Evolutionary conservation across 768 basidiomycete species (phyloP).

Genomic region (Mrakia gelida): DNA sequence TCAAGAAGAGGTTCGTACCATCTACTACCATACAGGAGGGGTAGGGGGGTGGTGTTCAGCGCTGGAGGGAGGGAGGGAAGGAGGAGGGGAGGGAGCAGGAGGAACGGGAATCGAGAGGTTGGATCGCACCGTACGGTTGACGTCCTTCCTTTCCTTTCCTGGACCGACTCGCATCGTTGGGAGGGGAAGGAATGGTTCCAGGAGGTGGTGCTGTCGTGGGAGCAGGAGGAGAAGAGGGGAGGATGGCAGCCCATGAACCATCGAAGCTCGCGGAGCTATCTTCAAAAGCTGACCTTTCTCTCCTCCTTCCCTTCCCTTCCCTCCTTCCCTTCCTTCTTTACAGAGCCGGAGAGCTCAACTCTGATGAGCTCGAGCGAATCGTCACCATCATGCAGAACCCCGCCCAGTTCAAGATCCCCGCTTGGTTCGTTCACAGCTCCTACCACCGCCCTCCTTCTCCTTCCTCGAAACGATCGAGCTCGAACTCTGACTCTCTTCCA

Average conservation of each 20-base stretch:
- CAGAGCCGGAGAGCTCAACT: constrained; percentile 98
- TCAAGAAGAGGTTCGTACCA: constrained; percentile 83
- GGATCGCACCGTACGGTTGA: constrained; percentile 6
- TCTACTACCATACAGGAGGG: not conserved
- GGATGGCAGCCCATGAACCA: not conserved
- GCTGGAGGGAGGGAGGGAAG: not conserved
- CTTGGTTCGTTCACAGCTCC: constrained; percentile 17
- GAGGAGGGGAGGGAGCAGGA: not conserved
- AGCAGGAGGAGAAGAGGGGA: not conserved
- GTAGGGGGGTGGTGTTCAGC: not conserved
- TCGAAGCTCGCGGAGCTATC: not conserved
- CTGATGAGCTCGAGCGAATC: constrained; percentile 96
- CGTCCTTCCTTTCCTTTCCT: not conserved
- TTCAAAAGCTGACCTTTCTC: too few relatives aligned
- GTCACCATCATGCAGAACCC: constrained; percentile 99
- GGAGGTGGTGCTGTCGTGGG: not conserved
- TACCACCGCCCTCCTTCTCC: not conserved
- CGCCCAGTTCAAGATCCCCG: constrained; percentile 77
- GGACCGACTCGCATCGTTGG: not conserved
- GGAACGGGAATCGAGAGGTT: constrained; percentile 1
- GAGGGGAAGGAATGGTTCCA: not conserved
- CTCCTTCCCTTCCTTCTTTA: not conserved
- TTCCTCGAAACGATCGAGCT: not conserved
- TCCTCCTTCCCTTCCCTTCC: not conserved
- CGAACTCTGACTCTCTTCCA: not conserved